Conservation (phyloP, 441 rosid species). For the Arabidopsis hybrid region DNA sequence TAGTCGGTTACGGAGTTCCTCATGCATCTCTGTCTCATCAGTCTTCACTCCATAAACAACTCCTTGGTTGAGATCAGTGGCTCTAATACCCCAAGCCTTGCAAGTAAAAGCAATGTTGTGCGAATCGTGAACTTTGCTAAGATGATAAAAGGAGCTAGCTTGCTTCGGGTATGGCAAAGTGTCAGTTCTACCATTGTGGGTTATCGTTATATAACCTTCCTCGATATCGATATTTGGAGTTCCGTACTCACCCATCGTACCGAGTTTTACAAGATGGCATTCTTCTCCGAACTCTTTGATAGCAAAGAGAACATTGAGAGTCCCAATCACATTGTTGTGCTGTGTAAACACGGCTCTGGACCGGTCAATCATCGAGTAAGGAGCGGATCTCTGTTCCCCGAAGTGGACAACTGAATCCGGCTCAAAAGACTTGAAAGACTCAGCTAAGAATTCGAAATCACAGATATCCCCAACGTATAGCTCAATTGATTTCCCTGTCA, state of each 20-base stretch:
- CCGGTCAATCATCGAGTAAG: constrained; percentile 96
- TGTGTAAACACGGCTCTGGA: constrained; percentile 89
- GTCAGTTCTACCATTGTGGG: constrained; percentile 90
- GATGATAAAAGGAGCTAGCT: constrained; percentile 97
- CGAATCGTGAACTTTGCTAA: constrained; percentile 94
- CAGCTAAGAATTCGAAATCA: constrained; percentile 87
- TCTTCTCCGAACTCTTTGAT: constrained; percentile 89
- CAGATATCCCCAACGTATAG: constrained; percentile 88
- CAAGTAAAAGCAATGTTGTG: constrained; percentile 96
- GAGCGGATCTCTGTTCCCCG: constrained; percentile 96
- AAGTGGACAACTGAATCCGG: constrained; percentile 95
- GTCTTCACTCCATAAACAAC: constrained; percentile 94
- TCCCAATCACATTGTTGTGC: constrained; percentile 92
- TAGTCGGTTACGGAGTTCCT: constrained; percentile 76
- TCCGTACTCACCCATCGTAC: constrained; percentile 98
- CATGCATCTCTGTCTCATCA: constrained; percentile 90
- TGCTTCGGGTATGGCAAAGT: constrained; percentile 96
- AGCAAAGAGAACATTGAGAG: constrained; percentile 91
- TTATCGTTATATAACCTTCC: constrained; percentile 93
- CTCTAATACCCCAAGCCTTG: constrained; percentile 98
- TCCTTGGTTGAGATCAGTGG: constrained; percentile 96
- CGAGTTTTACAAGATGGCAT: constrained; percentile 94
- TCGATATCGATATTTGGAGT: constrained; percentile 98
- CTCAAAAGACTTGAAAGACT: constrained; percentile 77
- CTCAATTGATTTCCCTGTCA: constrained; percentile 82